Evolutionary conservation across 1,284 basidiomycete species (phyloP), one percentile per base, ranked within the genome.

Genomic region (Ustilago bromivora): DNA sequence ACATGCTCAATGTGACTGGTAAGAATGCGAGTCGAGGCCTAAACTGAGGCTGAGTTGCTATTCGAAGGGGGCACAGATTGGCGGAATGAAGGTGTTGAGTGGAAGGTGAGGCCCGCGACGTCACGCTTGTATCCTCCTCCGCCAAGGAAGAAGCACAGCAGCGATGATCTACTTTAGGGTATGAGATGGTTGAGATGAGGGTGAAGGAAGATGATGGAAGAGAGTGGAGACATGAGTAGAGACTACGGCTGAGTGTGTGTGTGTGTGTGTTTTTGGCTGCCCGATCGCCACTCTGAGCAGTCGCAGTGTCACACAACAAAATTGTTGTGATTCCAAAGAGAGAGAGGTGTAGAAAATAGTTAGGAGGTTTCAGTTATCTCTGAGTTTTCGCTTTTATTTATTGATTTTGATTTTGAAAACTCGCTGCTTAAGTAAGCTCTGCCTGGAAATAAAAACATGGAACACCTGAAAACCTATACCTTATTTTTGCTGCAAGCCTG

Each of bases 1-100:
- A 63, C 68, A 71, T 71, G 59, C 59, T 68, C 43, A 19, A 8
- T 31, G 58, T 32, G n/a, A 19, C 6, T 41, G 40, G 15, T 6
- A 41, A 53, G 40, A 41, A 17, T 53, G 28, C 51, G 31, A 47
- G 51, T 19, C 43, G 43, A 46, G n/a, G 43, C 43, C n/a, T 46
- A 4, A 19, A 7, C 17, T 10, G 13, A 46, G n/a, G 43, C n/a
- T 46, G 43, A 46, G n/a, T 46, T 46, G 43, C 10, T 46, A 11
- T 11, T 46, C 7, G 43, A 46, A 5, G n/a, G 43, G 7, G 43
- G 6, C 23, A 28, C 23, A 28, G 23, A 23, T 19, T 35, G 55
- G 15, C 12, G 36, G 28, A 32, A 36, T 38, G 10, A 43, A 52
- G 61, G 10, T 47, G 13, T 17, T 13, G 12, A 12, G 49, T 9